Conservation (phyloP, 2,329 filamentous ascomycete species). For the Ceratocystis ficicola region DNA sequence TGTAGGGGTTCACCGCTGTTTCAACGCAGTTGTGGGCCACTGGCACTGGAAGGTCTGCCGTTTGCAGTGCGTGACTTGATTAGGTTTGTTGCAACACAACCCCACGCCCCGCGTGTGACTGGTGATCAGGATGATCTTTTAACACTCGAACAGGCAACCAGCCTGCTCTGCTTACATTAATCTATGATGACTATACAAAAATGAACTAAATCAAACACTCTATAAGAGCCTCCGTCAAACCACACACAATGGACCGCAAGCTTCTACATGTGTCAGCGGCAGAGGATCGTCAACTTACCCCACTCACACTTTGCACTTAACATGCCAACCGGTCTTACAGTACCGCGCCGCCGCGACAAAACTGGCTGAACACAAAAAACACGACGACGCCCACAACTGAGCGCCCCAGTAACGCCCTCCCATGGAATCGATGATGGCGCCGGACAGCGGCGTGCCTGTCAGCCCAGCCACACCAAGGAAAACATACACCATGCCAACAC, state of each 20-base stretch:
- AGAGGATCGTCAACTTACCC: not conserved
- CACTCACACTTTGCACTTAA: constrained; percentile 28
- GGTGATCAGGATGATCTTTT: not conserved
- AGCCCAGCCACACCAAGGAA: constrained; percentile 34
- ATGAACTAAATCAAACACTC: not conserved
- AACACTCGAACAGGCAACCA: not conserved
- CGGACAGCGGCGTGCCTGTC: constrained; percentile 35
- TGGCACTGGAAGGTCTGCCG: not conserved
- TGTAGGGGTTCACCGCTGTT: not conserved
- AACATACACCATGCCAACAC: constrained; percentile 37
- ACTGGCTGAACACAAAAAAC: constrained; percentile 30
- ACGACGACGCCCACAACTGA: constrained; percentile 37
- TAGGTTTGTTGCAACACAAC: not conserved
- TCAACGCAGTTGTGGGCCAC: not conserved
- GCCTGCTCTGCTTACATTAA: not conserved
- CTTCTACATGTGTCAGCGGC: not conserved
- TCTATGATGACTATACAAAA: not conserved
- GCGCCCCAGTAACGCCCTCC: constrained; percentile 34
- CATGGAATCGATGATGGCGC: constrained; percentile 35
- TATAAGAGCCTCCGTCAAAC: not conserved
- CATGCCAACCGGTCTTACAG: constrained; percentile 30
- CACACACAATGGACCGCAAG: too few species aligned
- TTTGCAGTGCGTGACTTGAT: not conserved
- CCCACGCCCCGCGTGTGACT: not conserved
- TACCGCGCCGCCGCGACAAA: constrained; percentile 29